Base-by-base conservation (phyloP, 2,329 filamentous ascomycete genomes). In the Seiridium cupressi region DNA sequence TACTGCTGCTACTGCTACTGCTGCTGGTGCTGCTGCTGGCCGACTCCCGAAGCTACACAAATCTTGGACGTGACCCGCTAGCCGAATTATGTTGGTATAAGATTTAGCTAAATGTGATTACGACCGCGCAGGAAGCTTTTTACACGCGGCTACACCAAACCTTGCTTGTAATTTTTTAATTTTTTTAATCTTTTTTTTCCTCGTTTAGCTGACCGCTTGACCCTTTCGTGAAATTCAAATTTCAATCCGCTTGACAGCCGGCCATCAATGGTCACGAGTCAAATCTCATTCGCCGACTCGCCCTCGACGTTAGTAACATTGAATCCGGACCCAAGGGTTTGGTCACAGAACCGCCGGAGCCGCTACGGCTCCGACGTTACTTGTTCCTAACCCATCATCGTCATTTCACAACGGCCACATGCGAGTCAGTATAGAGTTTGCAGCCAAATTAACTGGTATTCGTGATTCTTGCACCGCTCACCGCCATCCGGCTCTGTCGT, bases 21-120 rank as follows among this genome's bases (percentile, higher is more conserved):
- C 18, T 26, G 18, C 18, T 26, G 18, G 18, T 26, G 18, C 18
- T 26, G 18, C 18, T 26, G 18, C 18, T 26, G 18, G 18, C 18
- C 18, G 18, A 26, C 18, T 26, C 18, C 18, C 18, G 18, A 26
- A 26, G 18, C 18, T 26, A 26, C 18, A 26, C 18, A 26, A 26
- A 26, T 26, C 18, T 26, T 26, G 18, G 18, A 26, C 18, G 18
- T 26, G 18, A 26, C 49, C 49, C 49, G 49, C 36, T 51, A 36
- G 32, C 49, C n/a, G 34, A 38, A 44, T 55, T 18, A 44, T 55
- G 51, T 55, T 35, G 54, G 42, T 56, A 56, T 56, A 56, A 56
- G 44, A 56, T 56, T 56, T 34, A 42, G 47, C 54, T 56, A 56
- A 42, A 11, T 56, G 44, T 35, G 32, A 46, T 46, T 46, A 56